Evolutionary conservation across 768 basidiomycete species (phyloP).

Genomic region (Tylopilus balloui): DNA sequence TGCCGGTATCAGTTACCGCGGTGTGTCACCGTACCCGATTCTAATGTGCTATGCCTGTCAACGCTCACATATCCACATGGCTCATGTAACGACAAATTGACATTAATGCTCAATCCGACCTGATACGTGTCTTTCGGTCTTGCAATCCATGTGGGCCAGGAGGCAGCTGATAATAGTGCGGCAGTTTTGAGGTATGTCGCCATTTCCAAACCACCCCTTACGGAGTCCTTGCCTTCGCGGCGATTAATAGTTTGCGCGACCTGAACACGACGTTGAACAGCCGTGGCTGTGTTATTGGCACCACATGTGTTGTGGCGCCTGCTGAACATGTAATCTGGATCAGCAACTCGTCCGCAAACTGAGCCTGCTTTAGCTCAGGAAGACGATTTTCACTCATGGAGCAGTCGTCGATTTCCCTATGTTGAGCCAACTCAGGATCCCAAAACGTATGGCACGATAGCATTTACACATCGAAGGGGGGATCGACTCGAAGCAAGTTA

Average conservation of each 20-base stretch:
- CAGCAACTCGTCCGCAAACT: neutral
- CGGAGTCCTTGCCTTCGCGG: neutral
- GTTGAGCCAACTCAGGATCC: too few species aligned
- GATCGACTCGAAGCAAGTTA: too few species aligned
- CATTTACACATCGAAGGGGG: neutral
- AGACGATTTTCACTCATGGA: too few species aligned
- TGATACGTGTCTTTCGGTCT: too few species aligned
- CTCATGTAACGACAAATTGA: neutral
- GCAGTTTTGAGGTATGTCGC: neutral
- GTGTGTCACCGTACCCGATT: neutral
- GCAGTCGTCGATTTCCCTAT: neutral
- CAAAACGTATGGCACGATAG: neutral
- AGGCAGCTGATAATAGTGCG: neutral
- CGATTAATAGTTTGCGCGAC: neutral
- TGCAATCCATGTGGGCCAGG: neutral
- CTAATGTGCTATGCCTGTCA: neutral
- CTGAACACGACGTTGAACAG: too few species aligned
- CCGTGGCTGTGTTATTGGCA: neutral
- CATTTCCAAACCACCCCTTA: neutral
- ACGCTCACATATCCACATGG: neutral
- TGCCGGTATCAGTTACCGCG: neutral
- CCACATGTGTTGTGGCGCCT: neutral
- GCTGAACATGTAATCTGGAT: neutral
- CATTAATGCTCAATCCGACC: too few species aligned
- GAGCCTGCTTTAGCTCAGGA: neutral